These are phyloP conservation scores for Stereocaulon alpinum DNA, from an alignment of 495 filamentous ascomycete genomes.

Conservation along the genomic window DNA sequence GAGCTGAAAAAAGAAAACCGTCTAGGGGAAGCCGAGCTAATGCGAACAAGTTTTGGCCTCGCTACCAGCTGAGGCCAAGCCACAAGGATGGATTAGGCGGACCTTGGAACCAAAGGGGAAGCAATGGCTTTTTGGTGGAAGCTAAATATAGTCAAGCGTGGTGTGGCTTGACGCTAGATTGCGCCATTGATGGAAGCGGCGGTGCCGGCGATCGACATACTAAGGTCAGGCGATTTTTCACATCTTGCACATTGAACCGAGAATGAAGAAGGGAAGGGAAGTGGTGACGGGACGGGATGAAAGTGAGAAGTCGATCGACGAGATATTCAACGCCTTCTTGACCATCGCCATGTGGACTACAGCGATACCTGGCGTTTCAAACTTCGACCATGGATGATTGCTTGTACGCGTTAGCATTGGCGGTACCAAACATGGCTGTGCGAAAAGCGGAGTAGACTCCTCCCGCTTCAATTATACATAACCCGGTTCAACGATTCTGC, in stretches of 20 bases:
- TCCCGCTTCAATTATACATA: too few species aligned
- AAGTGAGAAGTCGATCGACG: constrained; percentile 1
- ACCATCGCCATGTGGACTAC: neutral
- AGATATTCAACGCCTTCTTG: neutral
- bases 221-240: neutral
- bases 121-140: neutral
- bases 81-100: neutral
- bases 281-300: constrained; percentile 1
- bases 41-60: neutral
- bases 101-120: neutral
- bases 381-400: neutral
- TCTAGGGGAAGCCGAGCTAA: neutral
- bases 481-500: too few species aligned
- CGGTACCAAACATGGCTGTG: neutral
- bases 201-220: neutral
- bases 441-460: too few species aligned
- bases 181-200: constrained; percentile 5
- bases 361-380: neutral
- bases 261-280: neutral
- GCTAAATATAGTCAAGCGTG: neutral
- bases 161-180: constrained; percentile 1
- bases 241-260: neutral
- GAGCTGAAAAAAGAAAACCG: neutral
- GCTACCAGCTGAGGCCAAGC: neutral
- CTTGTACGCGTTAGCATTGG: neutral